Conservation (phyloP, 345 rosid genomes). For the Angophora floribunda region DNA sequence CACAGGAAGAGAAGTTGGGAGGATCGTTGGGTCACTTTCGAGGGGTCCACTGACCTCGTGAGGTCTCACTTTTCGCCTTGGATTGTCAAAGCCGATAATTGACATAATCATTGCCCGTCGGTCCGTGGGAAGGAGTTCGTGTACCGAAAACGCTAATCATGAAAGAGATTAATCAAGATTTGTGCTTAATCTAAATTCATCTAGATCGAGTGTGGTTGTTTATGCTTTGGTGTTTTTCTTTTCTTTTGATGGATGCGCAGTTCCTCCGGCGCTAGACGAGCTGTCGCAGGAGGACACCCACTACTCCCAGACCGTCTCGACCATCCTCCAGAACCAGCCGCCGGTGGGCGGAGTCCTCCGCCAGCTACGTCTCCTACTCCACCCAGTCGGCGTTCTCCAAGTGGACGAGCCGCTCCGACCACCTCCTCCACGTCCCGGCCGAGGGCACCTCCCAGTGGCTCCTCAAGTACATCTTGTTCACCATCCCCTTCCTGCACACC, state of each 20-base stretch:
- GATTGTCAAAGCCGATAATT: neutral
- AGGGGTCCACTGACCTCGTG: neutral
- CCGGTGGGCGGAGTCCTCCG: slow-evolving; percentile 43
- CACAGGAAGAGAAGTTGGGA: neutral
- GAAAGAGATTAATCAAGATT: neutral
- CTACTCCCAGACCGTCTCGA: slow-evolving; percentile 86
- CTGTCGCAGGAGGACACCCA: slow-evolving; percentile 55
- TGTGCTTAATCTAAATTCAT: neutral
- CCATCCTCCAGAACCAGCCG: slow-evolving; percentile 59
- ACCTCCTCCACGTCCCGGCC: slow-evolving; percentile 13
- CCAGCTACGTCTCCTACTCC: slow-evolving; percentile 21
- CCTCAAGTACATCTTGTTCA: slow-evolving; percentile 73
- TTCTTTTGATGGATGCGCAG: slow-evolving; percentile 1
- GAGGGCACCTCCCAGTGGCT: slow-evolving; percentile 67
- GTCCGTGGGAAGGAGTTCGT: neutral
- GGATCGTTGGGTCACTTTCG: neutral
- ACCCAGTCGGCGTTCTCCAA: slow-evolving; percentile 57
- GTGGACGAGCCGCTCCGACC: slow-evolving; percentile 44
- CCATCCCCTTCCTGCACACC: slow-evolving; percentile 64
- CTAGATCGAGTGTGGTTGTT: neutral
- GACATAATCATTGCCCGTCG: neutral
- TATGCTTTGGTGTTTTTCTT: neutral
- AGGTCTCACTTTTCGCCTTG: neutral
- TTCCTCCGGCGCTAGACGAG: slow-evolving; percentile 30
- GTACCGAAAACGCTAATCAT: neutral